Base-by-base conservation (phyloP, 176 grass and related monocot genomes). In the Zoysia japonica region DNA sequence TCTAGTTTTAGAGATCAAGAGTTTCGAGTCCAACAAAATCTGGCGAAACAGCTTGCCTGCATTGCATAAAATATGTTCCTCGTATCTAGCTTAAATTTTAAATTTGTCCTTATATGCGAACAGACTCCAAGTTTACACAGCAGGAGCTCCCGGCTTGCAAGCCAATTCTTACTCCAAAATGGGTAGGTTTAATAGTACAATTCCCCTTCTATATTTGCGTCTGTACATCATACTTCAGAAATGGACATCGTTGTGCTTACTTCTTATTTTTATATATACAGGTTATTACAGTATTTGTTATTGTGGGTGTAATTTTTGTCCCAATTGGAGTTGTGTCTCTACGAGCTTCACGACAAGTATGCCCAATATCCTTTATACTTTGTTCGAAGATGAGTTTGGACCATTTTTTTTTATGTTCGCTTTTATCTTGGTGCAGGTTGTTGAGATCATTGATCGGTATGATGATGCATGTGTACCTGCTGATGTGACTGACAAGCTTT, bases 61-160 rank as follows among this genome's bases (percentile, higher is more conserved):
- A 9, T 82, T 48, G 56, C 65, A 47, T 16, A 62, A 28, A 28
- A 28, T 19, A 40, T 6, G 28, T 28, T 28, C 28, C 28, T 39
- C 57, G n/a, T 52, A 49, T 50, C 4, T 43, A 80, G 54, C 39
- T 72, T 78, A 41, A 28, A 28, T 28, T 28, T 4, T 40, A 81
- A 66, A 60, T 3, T 59, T 65, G 7, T 68, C 52, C 63, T 68
- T 78, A 61, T 38, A 6, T 77, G 17, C 77, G 20, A 51, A 41
- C 90, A 99, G 92, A 95, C 84, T 99, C 96, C 78, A 99, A 87
- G 51, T 99, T 99, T 67, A 99, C 96, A 1, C 90, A 99, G 80
- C 96, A 99, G 88, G 96, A 99, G 78, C 96, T 99, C 75, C 95
- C 96, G 57, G 96, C 96, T 68, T 99, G 96, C 81, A 99, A 99